Base-by-base conservation (phyloP, 2,329 filamentous ascomycete species). In the Diaporthe nobilis region DNA sequence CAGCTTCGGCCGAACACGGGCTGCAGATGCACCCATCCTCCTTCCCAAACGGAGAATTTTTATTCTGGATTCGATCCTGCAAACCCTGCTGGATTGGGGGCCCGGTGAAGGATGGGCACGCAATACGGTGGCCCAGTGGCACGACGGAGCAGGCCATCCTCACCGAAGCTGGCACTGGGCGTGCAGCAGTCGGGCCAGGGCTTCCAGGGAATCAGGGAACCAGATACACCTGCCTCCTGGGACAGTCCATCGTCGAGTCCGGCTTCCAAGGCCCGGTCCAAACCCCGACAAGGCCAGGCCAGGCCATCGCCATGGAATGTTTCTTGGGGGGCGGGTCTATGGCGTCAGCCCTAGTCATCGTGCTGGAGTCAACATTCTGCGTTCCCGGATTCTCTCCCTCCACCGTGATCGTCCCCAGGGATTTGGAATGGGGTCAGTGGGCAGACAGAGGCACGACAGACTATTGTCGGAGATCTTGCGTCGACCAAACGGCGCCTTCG, bases 11-110 rank as follows among this genome's bases (percentile, higher is more conserved):
- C 49, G 65, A 25, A 53, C 47, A 70, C n/a, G 34, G 65, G 34
- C 34, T 70, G 65, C 49, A 42, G 34, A 70, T 70, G 65, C 65
- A 31, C 49, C 65, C 49, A 55, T 70, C 65, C 65, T 70, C 65
- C 49, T 22, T 55, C 34, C 49, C 65, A 70, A 31, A 55, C 34
- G 65, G 49, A 70, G 47, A 42, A 1, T 61, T 61, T 25, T 53
- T 51, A 25, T 37, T 5, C 5, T 65, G 22, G 65, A 70, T 70
- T 28, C 42, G 34, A 55, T 55, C 34, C 65, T 55, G 65, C 65
- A 55, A 22, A 22, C 28, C 65, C 47, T 39, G 34, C 65, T 70
- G 65, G 65, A 70, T 55, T 55, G 22, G 34, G 65, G 34, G 34
- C 65, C 47, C 49, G 34, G 49, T 55, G 34, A 70, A 55, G 65